Evolutionary conservation across 352 stramenopile genomes (phyloP).

Genomic region (Phytophthora multivora): DNA sequence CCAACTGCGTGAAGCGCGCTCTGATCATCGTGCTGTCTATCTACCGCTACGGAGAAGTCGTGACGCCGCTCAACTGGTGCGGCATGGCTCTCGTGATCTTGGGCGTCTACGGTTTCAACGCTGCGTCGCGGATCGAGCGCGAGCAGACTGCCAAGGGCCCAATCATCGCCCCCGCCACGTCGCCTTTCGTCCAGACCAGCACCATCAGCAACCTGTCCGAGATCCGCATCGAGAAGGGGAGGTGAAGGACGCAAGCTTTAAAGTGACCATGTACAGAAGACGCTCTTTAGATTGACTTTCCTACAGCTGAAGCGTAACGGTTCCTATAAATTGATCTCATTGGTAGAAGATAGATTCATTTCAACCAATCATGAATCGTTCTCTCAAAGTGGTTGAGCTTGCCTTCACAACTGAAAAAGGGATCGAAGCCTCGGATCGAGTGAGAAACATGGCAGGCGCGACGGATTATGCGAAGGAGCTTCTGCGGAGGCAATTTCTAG

Average conservation of each 20-base stretch:
- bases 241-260: conserved; percentile 16
- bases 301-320: conserved; percentile 3
- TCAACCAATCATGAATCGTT: conserved; percentile 15
- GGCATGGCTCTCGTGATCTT: conserved; percentile 89
- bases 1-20: conserved; percentile 91
- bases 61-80: conserved; percentile 83
- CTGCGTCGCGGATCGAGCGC: conserved; percentile 65
- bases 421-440: conserved; percentile 7
- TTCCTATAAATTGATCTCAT: conserved; percentile 17
- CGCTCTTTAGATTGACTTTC: background rate
- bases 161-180: conserved; percentile 36
- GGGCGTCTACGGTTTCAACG: conserved; percentile 91
- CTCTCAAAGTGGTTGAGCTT: conserved; percentile 8
- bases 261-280: conserved; percentile 21
- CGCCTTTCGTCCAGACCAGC: conserved; percentile 47
- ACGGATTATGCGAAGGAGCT: conserved; percentile 83
- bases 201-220: conserved; percentile 67
- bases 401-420: conserved; percentile 29
- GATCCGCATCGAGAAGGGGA: conserved; percentile 66
- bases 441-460: conserved; percentile 44
- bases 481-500: conserved; percentile 80
- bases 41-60: conserved; percentile 86
- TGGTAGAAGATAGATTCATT: too few species aligned
- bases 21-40: conserved; percentile 92
- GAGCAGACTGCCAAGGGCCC: conserved; percentile 30